Base-by-base conservation (phyloP, 371 early-diverging fungal genomes). In the Syncephalastrum racemosum region DNA sequence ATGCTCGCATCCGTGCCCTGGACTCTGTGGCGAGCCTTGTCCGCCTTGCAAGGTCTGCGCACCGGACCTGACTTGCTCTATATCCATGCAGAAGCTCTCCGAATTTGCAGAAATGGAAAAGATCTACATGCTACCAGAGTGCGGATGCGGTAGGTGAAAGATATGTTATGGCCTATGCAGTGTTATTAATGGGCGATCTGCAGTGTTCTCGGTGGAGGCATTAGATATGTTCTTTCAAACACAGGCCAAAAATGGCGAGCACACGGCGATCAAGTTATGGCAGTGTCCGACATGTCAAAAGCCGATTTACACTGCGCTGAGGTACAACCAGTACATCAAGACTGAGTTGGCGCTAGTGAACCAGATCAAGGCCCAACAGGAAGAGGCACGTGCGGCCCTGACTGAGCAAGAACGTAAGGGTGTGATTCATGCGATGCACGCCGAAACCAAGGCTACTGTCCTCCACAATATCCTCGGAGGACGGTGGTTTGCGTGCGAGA, bases 401-500 rank as follows among this genome's bases (percentile, higher is more conserved):
- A 62, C 78, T 0, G 42, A 54, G 6, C 23, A 60, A 18, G 78
- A 78, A 54, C 63, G 58, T 7, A 41, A 50, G 0, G 67, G 69
- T 14, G 74, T 80, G 12, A 70, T 76, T 18, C 47, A 66, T 8
- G 81, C 79, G 4, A 80, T 80, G 81, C 71, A 80, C 36, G 58
- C 58, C 20, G 81, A 80, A 54, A 67, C 64, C 1, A 49, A 55
- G 23, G 46, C 40, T 5, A 51, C 53, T 4, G 68, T 59, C 15
- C 27, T 54, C 13, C 63, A 72, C 47, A 72, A 66, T 31, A 66
- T 75, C 46, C 77, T 80, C 0, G 79, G 79, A 19, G 81, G 81
- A 13, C 59, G 79, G 18, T 80, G 81, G 81, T 80, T 78, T 66
- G 77, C 72, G 0, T 80, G 81, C 46, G 54, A 65, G 42, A 78